Conservation (phyloP, 345 rosid genomes). For the Syzygium oleosum region DNA sequence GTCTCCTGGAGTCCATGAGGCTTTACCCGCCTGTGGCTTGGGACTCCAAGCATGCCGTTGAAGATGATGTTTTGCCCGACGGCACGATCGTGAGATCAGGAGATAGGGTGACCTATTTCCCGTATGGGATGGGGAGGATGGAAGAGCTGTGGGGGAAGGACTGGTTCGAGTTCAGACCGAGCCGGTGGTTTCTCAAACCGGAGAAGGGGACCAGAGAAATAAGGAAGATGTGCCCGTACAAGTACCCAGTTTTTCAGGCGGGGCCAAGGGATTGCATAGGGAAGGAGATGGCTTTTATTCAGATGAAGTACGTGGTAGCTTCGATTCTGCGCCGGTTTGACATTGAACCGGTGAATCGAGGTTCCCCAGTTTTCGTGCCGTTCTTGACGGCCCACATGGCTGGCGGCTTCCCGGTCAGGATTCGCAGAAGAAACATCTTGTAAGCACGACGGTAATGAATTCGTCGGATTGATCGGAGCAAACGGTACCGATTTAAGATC, state of each 20-base stretch:
- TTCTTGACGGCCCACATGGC: conserved; percentile 45
- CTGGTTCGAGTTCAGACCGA: conserved; percentile 50
- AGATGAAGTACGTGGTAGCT: conserved; percentile 40
- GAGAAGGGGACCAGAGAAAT: conserved; percentile 9
- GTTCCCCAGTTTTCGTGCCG: conserved; percentile 30
- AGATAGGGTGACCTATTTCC: conserved; percentile 79
- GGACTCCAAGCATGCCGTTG: conserved; percentile 55
- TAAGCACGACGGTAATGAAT: background rate
- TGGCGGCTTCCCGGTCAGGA: conserved; percentile 23
- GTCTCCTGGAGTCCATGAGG: conserved; percentile 60
- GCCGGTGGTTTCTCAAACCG: conserved; percentile 40
- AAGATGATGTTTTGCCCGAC: conserved; percentile 52
- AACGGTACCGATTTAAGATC: background rate
- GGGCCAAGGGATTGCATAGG: conserved; percentile 44
- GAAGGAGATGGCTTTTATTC: conserved; percentile 37
- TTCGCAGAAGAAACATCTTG: conserved; percentile 6
- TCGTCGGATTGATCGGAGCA: background rate
- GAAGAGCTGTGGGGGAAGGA: conserved; percentile 72
- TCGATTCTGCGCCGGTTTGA: conserved; percentile 18
- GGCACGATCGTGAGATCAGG: conserved; percentile 58
- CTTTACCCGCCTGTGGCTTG: conserved; percentile 74
- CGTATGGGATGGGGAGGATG: conserved; percentile 91
- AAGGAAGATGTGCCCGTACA: conserved; percentile 31
- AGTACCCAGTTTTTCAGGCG: conserved; percentile 37
- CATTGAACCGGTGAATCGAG: conserved; percentile 9